Base-by-base conservation (phyloP, 2,329 filamentous ascomycete species). In the Cercospora citrullina region DNA sequence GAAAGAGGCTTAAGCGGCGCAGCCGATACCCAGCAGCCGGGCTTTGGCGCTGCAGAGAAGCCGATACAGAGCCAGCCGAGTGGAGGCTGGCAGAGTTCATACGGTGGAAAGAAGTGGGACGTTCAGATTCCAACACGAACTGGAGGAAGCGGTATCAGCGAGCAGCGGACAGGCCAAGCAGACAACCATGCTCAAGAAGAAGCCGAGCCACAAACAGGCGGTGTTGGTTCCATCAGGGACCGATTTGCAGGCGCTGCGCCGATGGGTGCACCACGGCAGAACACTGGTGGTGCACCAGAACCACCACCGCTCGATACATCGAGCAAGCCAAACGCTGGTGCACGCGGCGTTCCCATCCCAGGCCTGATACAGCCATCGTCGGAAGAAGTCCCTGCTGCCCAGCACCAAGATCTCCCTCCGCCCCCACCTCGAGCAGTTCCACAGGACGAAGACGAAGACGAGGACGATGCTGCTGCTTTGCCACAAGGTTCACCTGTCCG, bases 31-130 rank as follows among this genome's bases (percentile, higher is more conserved):
- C 79, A 84, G 61, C 79, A 83, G 21, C 77, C 86, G 53, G 65
- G 59, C 8, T 66, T 64, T 45, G 70, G 74, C 18, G 62, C 66
- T 18, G 75, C 74, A 26, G 71, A 80, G 2, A 81, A 87, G 48
- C 86, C 89, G 0, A 81, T 93, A 33, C 78, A 84, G 61, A 84
- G 85, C 61, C 93, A 97, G 78, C 84, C 86, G 76, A 96, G 91
- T 75, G 93, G 91, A 69, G 89, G 92, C 68, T 97, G 94, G 94
- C 93, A 94, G 85, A 97, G 93, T 79, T 91, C 92, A 18, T 97
- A 97, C 78, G 84, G 85, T 60, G 94, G 94, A 69, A 98, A 97
- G 84, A 90, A 88, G 36, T 98, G 94, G 94, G 93, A 88, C 28
- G 83, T 93, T 3, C 93, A 97, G 31, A 88, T 93, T 75, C 92